Conservation (phyloP, 805 yeast genomes). For the Hanseniaspora meyeri region DNA sequence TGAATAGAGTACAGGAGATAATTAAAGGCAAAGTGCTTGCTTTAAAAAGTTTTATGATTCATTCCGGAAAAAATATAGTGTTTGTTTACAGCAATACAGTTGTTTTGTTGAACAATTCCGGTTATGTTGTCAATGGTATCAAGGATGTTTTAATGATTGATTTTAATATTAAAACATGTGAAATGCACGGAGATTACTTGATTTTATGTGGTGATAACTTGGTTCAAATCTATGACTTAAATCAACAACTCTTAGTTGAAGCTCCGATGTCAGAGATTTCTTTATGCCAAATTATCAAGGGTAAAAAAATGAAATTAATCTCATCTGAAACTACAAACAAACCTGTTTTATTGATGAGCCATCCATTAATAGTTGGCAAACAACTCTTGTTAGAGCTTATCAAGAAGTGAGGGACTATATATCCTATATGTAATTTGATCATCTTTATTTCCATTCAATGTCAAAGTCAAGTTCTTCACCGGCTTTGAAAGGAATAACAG, state of each 20-base stretch:
- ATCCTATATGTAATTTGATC: slow-evolving; percentile 73
- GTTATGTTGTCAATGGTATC: slow-evolving; percentile 36
- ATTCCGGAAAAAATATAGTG: slow-evolving; percentile 41
- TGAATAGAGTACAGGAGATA: slow-evolving; percentile 32
- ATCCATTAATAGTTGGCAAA: slow-evolving; percentile 50
- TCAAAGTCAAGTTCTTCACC: slow-evolving; percentile 65
- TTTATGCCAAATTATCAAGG: slow-evolving; percentile 57
- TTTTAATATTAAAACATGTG: slow-evolving; percentile 32
- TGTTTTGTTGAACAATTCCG: slow-evolving; percentile 48
- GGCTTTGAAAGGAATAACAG: slow-evolving; percentile 75
- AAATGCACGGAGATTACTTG: slow-evolving; percentile 37
- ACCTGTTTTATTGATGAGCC: slow-evolving; percentile 41
- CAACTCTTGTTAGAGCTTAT: slow-evolving; percentile 49
- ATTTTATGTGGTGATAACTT: slow-evolving; percentile 51
- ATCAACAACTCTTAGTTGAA: slow-evolving; percentile 33
- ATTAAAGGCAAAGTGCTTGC: slow-evolving; percentile 33
- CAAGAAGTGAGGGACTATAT: slow-evolving; percentile 28
- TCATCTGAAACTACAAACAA: slow-evolving; percentile 29
- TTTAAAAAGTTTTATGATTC: slow-evolving; percentile 51
- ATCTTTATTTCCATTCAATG: slow-evolving; percentile 68
- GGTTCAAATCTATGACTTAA: slow-evolving; percentile 55
- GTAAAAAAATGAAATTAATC: slow-evolving; percentile 47
- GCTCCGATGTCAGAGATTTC: slow-evolving; percentile 28
- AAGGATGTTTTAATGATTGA: slow-evolving; percentile 32
- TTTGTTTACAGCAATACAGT: slow-evolving; percentile 63